Base-by-base conservation (phyloP, 2,329 filamentous ascomycete genomes). In the Talaromyces sp. region DNA sequence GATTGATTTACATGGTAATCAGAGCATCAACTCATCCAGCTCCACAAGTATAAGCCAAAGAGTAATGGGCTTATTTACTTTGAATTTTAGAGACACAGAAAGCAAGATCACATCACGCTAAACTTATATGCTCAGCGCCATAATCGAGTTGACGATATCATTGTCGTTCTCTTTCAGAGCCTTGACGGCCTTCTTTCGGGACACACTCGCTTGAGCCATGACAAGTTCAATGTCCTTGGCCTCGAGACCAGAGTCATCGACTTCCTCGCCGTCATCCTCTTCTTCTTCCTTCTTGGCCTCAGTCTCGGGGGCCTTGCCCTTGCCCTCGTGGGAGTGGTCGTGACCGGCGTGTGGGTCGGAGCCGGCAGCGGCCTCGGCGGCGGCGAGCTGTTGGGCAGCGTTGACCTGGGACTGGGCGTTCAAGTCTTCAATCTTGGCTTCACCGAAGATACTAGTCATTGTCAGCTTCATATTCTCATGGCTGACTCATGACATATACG, bases 141-240 rank as follows among this genome's bases (percentile, higher is more conserved):
- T 99, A 84, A 99, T 99, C 74, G 95, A 97, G 87, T 99, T 99
- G 85, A 99, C 95, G 84, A 99, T 99, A 79, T 99, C 95, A 77
- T 98, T 97, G 84, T 98, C 94, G 79, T 99, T 99, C 85, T 98
- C 95, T 85, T 81, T 81, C 57, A 99, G 87, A 65, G 96, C 95
- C 85, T 98, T 99, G 84, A 99, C 88, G 68, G 95, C 95, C 88
- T 98, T 98, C 85, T 96, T 97, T 81, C 95, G 88, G 74, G 92
- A 97, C 75, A 99, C 96, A 76, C 85, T 95, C 74, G 95, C 95
- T 83, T 99, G 94, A 73, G 91, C 92, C 92, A 98, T 97, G 81
- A 99, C 95, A 66, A 99, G 88, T 83, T 99, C 95, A 76, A 99
- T 99, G 80, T 99, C 96, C 89, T 99, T 99, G 78, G 94, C 90